These are phyloP conservation scores for Tympanopsis confertula DNA, from an alignment of 2,329 filamentous ascomycete species.

Conservation along the genomic window DNA sequence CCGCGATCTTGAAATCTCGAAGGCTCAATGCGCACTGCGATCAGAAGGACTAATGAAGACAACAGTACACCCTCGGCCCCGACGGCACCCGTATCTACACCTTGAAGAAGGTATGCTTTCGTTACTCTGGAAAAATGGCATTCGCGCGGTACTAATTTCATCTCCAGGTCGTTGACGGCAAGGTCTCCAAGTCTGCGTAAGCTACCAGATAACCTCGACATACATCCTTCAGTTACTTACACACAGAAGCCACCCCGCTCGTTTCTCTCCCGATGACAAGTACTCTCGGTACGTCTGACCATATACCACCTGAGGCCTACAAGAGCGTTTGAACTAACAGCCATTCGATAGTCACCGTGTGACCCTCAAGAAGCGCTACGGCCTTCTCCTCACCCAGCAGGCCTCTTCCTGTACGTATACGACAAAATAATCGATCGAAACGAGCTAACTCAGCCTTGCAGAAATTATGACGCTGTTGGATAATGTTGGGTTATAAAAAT, in stretches of 20 bases:
- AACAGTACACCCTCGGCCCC: conserved; percentile 67
- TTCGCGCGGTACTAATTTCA: too few relatives aligned
- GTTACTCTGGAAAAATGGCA: too few relatives aligned
- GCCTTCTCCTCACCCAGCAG: conserved; percentile 75
- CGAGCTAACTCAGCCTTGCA: conserved; percentile 1
- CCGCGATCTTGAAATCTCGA: too few relatives aligned
- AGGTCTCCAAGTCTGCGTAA: conserved; percentile 89
- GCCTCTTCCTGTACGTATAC: conserved; percentile 19
- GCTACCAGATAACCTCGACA: too few relatives aligned
- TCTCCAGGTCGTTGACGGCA: too few relatives aligned
- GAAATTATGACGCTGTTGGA: background rate
- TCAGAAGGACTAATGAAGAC: too few relatives aligned
- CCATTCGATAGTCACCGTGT: conserved; percentile 61
- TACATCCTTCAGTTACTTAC: too few relatives aligned
- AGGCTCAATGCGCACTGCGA: too few relatives aligned
- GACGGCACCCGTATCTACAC: conserved; percentile 87
- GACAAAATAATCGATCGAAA: conserved; percentile 3
- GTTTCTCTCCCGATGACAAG: conserved; percentile 97
- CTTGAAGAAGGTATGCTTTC: conserved; percentile 79
- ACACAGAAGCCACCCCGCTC: conserved; percentile 83
- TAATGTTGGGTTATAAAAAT: too few relatives aligned
- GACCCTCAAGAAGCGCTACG: conserved; percentile 87
- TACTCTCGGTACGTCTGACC: conserved; percentile 56
- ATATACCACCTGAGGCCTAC: background rate
- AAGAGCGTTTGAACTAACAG: background rate